Base-by-base conservation (phyloP, 75 land plant species). In the Ceratopteris richardii region DNA sequence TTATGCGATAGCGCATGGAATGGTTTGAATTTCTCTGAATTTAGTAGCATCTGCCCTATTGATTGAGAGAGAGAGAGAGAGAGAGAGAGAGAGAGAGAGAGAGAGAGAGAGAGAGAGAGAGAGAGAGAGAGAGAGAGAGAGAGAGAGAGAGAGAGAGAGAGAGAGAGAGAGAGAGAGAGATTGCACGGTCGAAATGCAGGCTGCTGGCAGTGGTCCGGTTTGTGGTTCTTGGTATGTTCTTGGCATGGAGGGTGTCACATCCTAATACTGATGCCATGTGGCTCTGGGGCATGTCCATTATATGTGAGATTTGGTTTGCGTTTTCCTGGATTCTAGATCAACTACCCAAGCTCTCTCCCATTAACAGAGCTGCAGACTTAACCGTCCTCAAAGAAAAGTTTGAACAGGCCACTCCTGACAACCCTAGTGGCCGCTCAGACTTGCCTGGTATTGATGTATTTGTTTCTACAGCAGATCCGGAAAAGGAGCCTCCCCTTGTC, bases 271-370 rank as follows among this genome's bases (percentile, higher is more conserved):
- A 90, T 67, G 96, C 96, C 31, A 44, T 81, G 12, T 90, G 96
- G 96, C 57, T 90, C 2, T 90, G 93, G 93, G 93, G 88, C 1
- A 87, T 87, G n/a, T n/a, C n/a, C n/a, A n/a, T n/a, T n/a, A n/a
- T n/a, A n/a, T n/a, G n/a, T n/a, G n/a, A n/a, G n/a, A 47, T 90
- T 5, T 90, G 96, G 96, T 90, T 90, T 59, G 87, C 88, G 18
- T 82, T 90, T 69, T 83, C 88, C 7, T 87, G 93, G 93, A 65
- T 90, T 14, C 78, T 90, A 31, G 96, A 90, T 37, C 94, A 83
- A 65, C 73, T 87, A 5, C 96, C 96, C n/a, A 90, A 90, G 62
- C 76, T 90, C 17, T 72, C 69, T 28, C 96, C 96, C 29, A 52
- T 87, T 9, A 87, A 90, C 61, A 79, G 93, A 0, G 43, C 74